These are phyloP conservation scores for Oligophagozyma castellii DNA, from an alignment of 1,139 yeast species.

Conservation along the genomic window DNA sequence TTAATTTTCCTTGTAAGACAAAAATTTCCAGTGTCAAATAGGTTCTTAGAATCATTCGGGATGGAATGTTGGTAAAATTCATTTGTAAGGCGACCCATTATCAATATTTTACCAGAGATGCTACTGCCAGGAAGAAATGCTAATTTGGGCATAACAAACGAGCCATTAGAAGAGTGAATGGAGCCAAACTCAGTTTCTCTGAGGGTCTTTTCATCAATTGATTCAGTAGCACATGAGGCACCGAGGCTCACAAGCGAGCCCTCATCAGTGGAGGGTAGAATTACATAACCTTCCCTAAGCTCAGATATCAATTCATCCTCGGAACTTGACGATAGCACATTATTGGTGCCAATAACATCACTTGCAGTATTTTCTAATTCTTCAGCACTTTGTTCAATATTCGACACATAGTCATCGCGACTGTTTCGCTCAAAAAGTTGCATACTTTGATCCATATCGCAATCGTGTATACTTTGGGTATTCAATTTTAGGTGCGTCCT, in stretches of 20 bases:
- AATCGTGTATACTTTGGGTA: too few species aligned
- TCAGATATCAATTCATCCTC: too few species aligned
- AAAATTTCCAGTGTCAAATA: slow-evolving; percentile 13
- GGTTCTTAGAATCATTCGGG: slow-evolving; percentile 12
- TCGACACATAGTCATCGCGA: too few species aligned
- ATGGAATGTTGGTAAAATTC: slow-evolving; percentile 12
- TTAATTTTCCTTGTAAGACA: slow-evolving; percentile 9
- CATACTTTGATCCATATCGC: too few species aligned
- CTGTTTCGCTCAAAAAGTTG: too few species aligned
- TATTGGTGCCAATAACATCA: too few species aligned
- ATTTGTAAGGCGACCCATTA: slow-evolving; percentile 17
- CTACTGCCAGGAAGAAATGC: slow-evolving; percentile 10
- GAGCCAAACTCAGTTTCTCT: too few species aligned
- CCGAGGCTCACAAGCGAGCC: not conserved
- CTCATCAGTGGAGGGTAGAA: slow-evolving; percentile 1
- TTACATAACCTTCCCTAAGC: too few species aligned
- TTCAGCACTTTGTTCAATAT: too few species aligned
- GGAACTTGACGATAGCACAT: too few species aligned
- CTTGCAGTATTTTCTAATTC: too few species aligned
- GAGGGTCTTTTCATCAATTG: not conserved
- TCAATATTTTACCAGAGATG: slow-evolving; percentile 10
- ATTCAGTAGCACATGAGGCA: not conserved
- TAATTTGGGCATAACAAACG: slow-evolving; percentile 24
- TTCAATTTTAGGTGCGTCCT: too few species aligned
- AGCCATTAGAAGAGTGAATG: slow-evolving; percentile 14